A percentile compares a stretch with the other conserved stretches of the same genome.
Evolutionary conservation across 2,329 filamentous ascomycete species (phyloP).

Genomic region (Dactylellina parvicollis): DNA sequence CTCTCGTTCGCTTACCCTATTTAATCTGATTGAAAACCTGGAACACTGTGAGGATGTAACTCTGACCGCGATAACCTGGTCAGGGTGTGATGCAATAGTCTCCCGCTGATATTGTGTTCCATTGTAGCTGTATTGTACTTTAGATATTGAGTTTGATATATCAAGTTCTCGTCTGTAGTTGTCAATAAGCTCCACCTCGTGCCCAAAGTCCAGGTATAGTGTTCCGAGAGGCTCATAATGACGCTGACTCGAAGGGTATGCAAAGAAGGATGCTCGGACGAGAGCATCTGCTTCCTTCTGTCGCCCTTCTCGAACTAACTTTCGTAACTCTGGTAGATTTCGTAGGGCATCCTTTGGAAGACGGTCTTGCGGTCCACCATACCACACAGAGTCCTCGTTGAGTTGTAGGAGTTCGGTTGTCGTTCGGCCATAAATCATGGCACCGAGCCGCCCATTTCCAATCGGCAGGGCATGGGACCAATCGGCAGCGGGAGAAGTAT

Average conservation of each 20-base stretch:
- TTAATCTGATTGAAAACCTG: slow-evolving; percentile 58
- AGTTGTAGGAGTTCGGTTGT: slow-evolving; percentile 63
- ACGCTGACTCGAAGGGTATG: slow-evolving; percentile 64
- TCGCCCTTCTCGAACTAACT: slow-evolving; percentile 62
- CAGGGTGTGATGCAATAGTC: slow-evolving; percentile 63
- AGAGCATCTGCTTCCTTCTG: slow-evolving; percentile 63
- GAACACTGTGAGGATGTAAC: slow-evolving; percentile 56
- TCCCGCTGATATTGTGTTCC: slow-evolving; percentile 61
- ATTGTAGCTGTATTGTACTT: slow-evolving; percentile 61
- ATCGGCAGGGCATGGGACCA: slow-evolving; percentile 64
- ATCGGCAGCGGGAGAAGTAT: slow-evolving; percentile 55
- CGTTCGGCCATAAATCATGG: slow-evolving; percentile 64
- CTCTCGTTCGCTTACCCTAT: slow-evolving; percentile 62
- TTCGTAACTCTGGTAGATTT: slow-evolving; percentile 62
- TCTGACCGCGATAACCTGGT: slow-evolving; percentile 62
- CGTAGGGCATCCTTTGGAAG: slow-evolving; percentile 61
- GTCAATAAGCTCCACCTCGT: slow-evolving; percentile 57
- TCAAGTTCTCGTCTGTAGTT: slow-evolving; percentile 63
- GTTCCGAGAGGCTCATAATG: slow-evolving; percentile 65
- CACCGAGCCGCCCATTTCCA: slow-evolving; percentile 65
- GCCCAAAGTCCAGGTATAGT: slow-evolving; percentile 63
- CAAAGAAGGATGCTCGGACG: slow-evolving; percentile 63
- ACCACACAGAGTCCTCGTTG: slow-evolving; percentile 66
- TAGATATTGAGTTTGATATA: slow-evolving; percentile 60
- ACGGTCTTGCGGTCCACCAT: slow-evolving; percentile 64